Evolutionary conservation across 2,329 filamentous ascomycete species (phyloP).

Genomic region (Septoria petroselini): DNA sequence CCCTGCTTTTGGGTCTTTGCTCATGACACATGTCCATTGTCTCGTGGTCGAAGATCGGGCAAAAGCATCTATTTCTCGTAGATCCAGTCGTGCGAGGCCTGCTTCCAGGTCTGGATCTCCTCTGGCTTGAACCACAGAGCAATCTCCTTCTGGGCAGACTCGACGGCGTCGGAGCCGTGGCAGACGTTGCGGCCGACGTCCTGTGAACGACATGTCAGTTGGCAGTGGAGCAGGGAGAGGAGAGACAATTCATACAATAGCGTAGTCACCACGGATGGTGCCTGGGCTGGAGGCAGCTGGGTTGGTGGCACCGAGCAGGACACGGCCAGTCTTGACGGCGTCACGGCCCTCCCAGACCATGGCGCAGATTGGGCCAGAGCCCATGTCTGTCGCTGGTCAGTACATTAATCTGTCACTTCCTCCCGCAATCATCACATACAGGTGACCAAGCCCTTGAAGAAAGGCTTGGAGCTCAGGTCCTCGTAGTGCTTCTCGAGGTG

Average conservation of each 20-base stretch:
- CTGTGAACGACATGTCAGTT: constrained; percentile 36
- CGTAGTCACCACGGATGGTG: constrained; percentile 95
- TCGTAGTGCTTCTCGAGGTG: constrained; percentile 98
- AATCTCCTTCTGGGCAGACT: constrained; percentile 99
- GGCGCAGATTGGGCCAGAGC: constrained; percentile 91
- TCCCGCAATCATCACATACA: constrained; percentile 57
- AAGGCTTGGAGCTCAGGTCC: constrained; percentile 89
- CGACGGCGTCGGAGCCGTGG: constrained; percentile 98
- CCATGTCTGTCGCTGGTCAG: constrained; percentile 65
- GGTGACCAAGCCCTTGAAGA: constrained; percentile 91
- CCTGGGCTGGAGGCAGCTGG: constrained; percentile 88
- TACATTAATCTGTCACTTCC: constrained; percentile 3
- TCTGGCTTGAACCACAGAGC: constrained; percentile 93
- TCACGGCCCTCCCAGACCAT: constrained; percentile 99
- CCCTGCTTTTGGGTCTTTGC: constrained; percentile 2
- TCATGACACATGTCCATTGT: constrained; percentile 5
- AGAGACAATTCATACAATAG: constrained; percentile 54
- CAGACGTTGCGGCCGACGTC: constrained; percentile 97
- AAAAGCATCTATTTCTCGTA: constrained; percentile 73
- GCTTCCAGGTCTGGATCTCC: constrained; percentile 83
- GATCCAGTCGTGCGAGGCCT: constrained; percentile 84
- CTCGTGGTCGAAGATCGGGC: background rate
- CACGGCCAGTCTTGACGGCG: constrained; percentile 96
- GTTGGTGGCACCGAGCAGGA: constrained; percentile 98
- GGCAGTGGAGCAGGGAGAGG: background rate